Evolutionary conservation across 2,329 filamentous ascomycete species (phyloP).

Genomic region (Aphanoascus verrucosus): DNA sequence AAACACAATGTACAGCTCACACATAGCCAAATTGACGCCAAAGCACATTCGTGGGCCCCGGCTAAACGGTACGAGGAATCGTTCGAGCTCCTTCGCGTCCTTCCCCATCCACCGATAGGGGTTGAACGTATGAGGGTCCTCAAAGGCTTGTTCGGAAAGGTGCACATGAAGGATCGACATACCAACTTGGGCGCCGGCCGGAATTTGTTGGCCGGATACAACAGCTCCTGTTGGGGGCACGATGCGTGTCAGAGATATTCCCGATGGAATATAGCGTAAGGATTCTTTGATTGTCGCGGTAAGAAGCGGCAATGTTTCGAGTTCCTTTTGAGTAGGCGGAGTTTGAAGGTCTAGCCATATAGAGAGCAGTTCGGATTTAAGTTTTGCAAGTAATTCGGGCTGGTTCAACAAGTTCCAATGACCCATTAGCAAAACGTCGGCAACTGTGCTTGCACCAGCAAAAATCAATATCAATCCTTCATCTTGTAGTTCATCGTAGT

Average conservation of each 20-base stretch:
- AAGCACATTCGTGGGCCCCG: conserved; percentile 35
- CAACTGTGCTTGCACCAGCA: neutral
- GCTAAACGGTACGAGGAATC: conserved; percentile 28
- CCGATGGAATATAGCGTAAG: neutral
- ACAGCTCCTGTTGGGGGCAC: conserved; percentile 14
- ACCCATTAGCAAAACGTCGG: neutral
- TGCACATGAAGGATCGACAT: conserved; percentile 11
- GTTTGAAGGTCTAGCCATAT: neutral
- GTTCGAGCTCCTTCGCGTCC: conserved; percentile 14
- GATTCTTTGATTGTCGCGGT: conserved; percentile 2
- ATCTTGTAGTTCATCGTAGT: neutral
- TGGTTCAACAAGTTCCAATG: neutral
- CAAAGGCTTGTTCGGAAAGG: conserved; percentile 22
- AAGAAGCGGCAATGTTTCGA: neutral
- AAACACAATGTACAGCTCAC: neutral
- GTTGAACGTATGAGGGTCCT: conserved; percentile 17
- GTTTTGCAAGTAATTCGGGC: neutral
- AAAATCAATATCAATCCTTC: neutral
- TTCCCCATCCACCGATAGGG: conserved; percentile 18
- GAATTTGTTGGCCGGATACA: conserved; percentile 16
- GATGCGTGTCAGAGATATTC: conserved; percentile 5
- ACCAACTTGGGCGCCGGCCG: conserved; percentile 3
- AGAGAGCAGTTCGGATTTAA: neutral
- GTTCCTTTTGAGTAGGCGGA: neutral
- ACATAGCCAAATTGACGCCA: conserved; percentile 27